Evolutionary conservation across 1,139 yeast species (phyloP), one percentile per base, ranked within the genome.

Genomic region (Geotrichum klebahnii): DNA sequence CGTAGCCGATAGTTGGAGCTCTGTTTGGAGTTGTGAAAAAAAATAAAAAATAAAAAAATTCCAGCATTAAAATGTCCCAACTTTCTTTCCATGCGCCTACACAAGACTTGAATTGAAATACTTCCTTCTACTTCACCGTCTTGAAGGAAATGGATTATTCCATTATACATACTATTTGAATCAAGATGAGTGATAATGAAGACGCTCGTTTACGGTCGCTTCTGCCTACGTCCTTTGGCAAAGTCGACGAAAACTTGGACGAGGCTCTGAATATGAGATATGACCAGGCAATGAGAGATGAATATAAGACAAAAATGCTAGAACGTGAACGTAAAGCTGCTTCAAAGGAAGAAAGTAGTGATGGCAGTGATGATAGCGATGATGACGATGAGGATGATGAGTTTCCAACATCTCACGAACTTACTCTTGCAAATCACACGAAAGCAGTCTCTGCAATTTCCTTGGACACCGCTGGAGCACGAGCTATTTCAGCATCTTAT

Each of bases 331-430:
- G 42, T 10, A 29, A 22, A 3, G 22, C 41, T 6, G 26, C 42
- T 2, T 12, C 8, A 20, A 33, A 39, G 3, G 6, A 14, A 3
- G 12, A 10, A 5, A 33, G 16, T 9, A 31, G 40, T 12, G 40
- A 43, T 29, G 19, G 16, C 19, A 56, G 53, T 14, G 23, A 35
- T 3, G 54, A 50, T 22, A 35, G 43, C 33, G 53, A 56, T 20
- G 66, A 60, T 35, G 55, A 52, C 35, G 56, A 55, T 16, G 58
- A 54, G 12, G 69, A 63, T 34, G 60, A 53, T 5, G 63, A 61
- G 12, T 47, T 57, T 5, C 72, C 72, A 0, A 57, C 65, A 1
- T 58, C 69, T 8, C 71, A 69, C 44, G 67, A 68, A 39, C 46
- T 68, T 5, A 28, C 57, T 5, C 51, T 68, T 17, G 50, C 54